Evolutionary conservation across 169 alveolate species (phyloP).

Genomic region (Plasmodium cynomolgi): DNA sequence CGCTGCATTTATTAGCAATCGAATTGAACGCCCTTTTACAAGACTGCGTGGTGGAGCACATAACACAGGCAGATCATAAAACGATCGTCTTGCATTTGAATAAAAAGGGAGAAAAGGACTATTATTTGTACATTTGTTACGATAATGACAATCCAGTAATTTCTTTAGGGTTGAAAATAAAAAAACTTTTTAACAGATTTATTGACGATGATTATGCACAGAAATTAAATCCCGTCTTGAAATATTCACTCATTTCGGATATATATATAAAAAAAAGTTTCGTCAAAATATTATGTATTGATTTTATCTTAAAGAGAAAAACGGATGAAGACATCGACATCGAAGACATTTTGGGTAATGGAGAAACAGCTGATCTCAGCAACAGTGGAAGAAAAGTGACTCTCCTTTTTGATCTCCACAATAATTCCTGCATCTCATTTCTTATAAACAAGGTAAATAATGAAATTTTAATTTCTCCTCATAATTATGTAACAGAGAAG

Average conservation of each 20-base stretch:
- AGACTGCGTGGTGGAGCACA: slow-evolving; percentile 64
- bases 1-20: slow-evolving; percentile 35
- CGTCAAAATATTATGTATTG: slow-evolving; percentile 70
- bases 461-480: slow-evolving; percentile 72
- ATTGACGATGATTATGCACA: slow-evolving; percentile 74
- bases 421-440: slow-evolving; percentile 68
- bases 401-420: slow-evolving; percentile 58
- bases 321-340: slow-evolving; percentile 57
- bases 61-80: slow-evolving; percentile 48
- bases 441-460: slow-evolving; percentile 54
- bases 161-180: slow-evolving; percentile 65
- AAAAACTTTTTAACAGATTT: slow-evolving; percentile 62
- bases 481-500: slow-evolving; percentile 71
- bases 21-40: slow-evolving; percentile 45
- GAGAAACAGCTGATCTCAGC: neutral
- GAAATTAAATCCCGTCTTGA: slow-evolving; percentile 67
- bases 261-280: slow-evolving; percentile 53
- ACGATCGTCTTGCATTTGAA: slow-evolving; percentile 62
- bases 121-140: slow-evolving; percentile 56
- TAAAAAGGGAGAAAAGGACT: slow-evolving; percentile 44
- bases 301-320: slow-evolving; percentile 64
- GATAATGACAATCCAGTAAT: slow-evolving; percentile 70
- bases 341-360: slow-evolving; percentile 20
- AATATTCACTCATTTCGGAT: slow-evolving; percentile 62
- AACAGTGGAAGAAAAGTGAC: slow-evolving; percentile 52